These are phyloP conservation scores for Coemansia sp. DNA, from an alignment of 192 early-diverging fungal species.

Conservation along the genomic window DNA sequence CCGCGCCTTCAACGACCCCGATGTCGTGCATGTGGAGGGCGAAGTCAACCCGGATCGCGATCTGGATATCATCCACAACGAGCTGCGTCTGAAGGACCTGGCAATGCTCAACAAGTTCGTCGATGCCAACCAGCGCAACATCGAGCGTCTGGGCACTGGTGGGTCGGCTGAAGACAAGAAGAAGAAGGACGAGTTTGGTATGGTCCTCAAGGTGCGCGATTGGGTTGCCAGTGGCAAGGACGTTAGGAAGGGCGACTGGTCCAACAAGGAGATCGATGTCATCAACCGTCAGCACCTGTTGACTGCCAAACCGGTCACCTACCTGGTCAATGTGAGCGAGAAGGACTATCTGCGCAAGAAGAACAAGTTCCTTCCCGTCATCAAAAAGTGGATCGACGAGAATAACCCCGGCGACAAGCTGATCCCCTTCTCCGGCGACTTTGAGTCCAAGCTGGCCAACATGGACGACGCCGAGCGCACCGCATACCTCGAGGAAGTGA, in stretches of 20 bases:
- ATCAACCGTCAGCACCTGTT: conserved; percentile 86
- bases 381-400: conserved; percentile 91
- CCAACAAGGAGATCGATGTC: conserved; percentile 85
- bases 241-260: conserved; percentile 87
- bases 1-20: conserved; percentile 87
- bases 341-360: conserved; percentile 90
- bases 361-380: conserved; percentile 89
- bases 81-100: conserved; percentile 91
- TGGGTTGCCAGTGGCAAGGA: conserved; percentile 80
- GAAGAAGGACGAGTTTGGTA: conserved; percentile 85
- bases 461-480: conserved; percentile 59
- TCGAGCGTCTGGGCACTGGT: conserved; percentile 73
- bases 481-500: conserved; percentile 64
- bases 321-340: conserved; percentile 89
- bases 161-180: conserved; percentile 81
- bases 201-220: conserved; percentile 73
- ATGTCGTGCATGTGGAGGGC: conserved; percentile 91
- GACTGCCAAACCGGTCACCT: conserved; percentile 96
- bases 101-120: conserved; percentile 79
- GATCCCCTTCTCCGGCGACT: conserved; percentile 86
- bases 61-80: conserved; percentile 92
- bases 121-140: conserved; percentile 65
- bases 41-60: conserved; percentile 90
- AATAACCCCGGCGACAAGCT: conserved; percentile 86
- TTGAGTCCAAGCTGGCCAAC: conserved; percentile 68